These are phyloP conservation scores for Hyaloscypha finlandica DNA, from an alignment of 495 filamentous ascomycete genomes.

Conservation along the genomic window DNA sequence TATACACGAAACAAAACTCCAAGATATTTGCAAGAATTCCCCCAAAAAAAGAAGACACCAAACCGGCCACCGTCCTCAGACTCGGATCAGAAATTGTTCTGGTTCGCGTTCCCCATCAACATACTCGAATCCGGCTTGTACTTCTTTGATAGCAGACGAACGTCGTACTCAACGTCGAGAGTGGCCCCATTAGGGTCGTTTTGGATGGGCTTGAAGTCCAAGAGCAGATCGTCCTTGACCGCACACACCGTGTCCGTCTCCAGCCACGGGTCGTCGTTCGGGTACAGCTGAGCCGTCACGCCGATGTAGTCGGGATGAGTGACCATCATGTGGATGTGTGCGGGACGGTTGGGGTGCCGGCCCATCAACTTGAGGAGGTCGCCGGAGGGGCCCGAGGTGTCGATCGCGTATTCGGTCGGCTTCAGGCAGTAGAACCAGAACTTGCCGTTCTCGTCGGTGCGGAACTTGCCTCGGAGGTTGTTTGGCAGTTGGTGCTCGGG, in stretches of 20 bases:
- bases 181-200: constrained; percentile 60
- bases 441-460: constrained; percentile 70
- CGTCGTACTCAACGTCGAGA: constrained; percentile 69
- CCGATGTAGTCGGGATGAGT: constrained; percentile 54
- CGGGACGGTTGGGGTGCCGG: constrained; percentile 79
- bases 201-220: constrained; percentile 59
- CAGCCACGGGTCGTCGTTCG: constrained; percentile 60
- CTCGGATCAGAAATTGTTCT: background rate
- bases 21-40: background rate
- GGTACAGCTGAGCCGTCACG: constrained; percentile 65
- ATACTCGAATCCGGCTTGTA: constrained; percentile 30
- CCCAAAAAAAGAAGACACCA: background rate
- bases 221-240: constrained; percentile 65
- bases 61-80: background rate
- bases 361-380: constrained; percentile 70
- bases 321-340: constrained; percentile 83
- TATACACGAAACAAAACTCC: background rate
- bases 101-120: constrained; percentile 24
- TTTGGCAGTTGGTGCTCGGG: constrained; percentile 72
- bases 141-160: constrained; percentile 52
- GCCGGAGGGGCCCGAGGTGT: constrained; percentile 71
- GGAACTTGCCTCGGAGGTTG: constrained; percentile 85
- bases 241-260: constrained; percentile 65
- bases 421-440: constrained; percentile 83
- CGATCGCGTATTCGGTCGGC: constrained; percentile 77